A percentile compares a stretch with the other conserved stretches of the same genome.
These are phyloP conservation scores for Aspergillus amoenus DNA, from an alignment of 2,329 filamentous ascomycete species.

Conservation along the genomic window DNA sequence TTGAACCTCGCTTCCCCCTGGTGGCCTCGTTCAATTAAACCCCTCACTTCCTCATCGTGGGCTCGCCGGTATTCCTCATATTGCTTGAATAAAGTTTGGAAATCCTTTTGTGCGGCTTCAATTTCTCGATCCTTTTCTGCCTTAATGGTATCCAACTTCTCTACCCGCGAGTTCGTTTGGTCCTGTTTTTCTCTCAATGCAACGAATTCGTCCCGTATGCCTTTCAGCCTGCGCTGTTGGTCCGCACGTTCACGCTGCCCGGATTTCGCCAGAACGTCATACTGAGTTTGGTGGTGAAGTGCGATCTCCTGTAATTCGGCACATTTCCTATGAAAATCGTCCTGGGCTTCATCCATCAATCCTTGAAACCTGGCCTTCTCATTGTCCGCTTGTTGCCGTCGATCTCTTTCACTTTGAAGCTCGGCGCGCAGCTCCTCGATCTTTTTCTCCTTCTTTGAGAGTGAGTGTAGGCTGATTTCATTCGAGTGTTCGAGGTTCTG, in stretches of 20 bases:
- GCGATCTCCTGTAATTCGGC: conserved; percentile 41
- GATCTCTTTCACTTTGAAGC: conserved; percentile 42
- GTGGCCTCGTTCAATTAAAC: conserved; percentile 30
- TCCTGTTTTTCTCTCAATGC: conserved; percentile 36
- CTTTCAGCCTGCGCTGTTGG: conserved; percentile 39
- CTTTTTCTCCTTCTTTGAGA: conserved; percentile 49
- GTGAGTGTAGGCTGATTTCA: conserved; percentile 47
- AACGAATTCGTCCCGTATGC: conserved; percentile 35
- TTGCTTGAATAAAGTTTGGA: conserved; percentile 38
- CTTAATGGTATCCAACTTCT: conserved; percentile 45
- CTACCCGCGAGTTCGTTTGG: conserved; percentile 36
- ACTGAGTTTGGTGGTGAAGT: conserved; percentile 41
- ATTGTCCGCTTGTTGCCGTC: conserved; percentile 42
- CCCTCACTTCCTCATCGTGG: conserved; percentile 41
- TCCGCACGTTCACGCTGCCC: conserved; percentile 43
- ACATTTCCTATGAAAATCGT: conserved; percentile 40
- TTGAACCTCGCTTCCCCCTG: conserved; percentile 36
- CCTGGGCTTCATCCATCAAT: conserved; percentile 40
- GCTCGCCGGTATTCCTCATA: conserved; percentile 45
- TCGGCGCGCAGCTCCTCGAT: conserved; percentile 47
- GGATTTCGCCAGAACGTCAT: conserved; percentile 43
- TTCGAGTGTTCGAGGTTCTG: conserved; percentile 48
- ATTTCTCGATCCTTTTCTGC: conserved; percentile 49
- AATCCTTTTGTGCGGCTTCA: conserved; percentile 39
- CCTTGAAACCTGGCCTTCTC: conserved; percentile 38